phyloP scores from a whole-genome alignment of 2,329 filamentous ascomycete species.

The Beauveria sp. region DNA sequence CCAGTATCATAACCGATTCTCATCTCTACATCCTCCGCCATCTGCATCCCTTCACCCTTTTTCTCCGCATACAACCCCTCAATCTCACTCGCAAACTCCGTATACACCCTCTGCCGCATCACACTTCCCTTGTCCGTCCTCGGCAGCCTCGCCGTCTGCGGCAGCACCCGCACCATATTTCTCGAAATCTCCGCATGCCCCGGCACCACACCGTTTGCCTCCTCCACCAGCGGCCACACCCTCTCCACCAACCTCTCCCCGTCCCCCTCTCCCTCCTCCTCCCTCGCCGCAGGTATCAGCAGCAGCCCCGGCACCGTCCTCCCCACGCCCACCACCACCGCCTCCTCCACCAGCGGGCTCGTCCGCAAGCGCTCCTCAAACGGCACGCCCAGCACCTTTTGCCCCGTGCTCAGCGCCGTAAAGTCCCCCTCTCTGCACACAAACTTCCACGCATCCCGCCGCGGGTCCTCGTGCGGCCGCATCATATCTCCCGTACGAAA shows the following conservation, averaged over 20 bases:
- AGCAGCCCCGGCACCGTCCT: neutral
- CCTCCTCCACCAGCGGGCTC: neutral
- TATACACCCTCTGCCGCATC: neutral
- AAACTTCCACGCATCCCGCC: neutral
- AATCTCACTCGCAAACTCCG: slow-evolving; percentile 1
- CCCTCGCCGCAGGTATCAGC: neutral
- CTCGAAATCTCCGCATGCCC: neutral
- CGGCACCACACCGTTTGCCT: neutral
- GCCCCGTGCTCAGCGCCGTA: neutral
- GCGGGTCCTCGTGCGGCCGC: neutral
- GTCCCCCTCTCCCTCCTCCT: neutral
- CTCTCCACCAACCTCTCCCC: neutral
- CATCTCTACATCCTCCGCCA: neutral
- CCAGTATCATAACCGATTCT: too few relatives aligned
- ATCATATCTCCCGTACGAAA: slow-evolving; percentile 1
- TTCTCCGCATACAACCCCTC: neutral
- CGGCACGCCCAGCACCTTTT: neutral
- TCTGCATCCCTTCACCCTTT: neutral
- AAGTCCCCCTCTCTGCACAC: neutral
- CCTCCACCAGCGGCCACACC: neutral
- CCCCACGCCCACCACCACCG: neutral
- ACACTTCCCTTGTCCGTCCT: slow-evolving; percentile 7
- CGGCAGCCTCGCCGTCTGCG: neutral
- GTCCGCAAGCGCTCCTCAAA: slow-evolving; percentile 1
- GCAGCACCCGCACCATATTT: neutral